Conservation (phyloP, 2,329 filamentous ascomycete species). For the Trichoderma atroviride region DNA sequence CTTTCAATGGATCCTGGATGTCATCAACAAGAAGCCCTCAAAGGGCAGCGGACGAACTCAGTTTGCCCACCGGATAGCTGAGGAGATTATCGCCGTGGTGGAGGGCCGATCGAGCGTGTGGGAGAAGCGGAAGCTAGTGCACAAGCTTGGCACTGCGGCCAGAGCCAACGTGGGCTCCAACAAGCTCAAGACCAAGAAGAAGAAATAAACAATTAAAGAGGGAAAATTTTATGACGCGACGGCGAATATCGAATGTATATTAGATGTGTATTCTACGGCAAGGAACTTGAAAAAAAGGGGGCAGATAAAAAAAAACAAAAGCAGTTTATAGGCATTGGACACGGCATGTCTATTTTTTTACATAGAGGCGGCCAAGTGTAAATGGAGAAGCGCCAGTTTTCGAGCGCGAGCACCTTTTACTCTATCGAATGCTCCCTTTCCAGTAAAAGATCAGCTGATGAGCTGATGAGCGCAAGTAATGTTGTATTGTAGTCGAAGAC, state of each 20-base stretch:
- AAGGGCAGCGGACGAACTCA: slow-evolving; percentile 70
- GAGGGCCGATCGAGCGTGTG: slow-evolving; percentile 84
- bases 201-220: slow-evolving; percentile 32
- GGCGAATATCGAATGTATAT: slow-evolving; percentile 23
- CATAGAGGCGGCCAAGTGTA: not conserved
- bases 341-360: not conserved
- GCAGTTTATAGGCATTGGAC: not conserved
- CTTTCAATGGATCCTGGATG: slow-evolving; percentile 85
- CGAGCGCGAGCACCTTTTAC: not conserved
- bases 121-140: slow-evolving; percentile 76
- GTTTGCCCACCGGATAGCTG: slow-evolving; percentile 77
- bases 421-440: not conserved
- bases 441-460: slow-evolving; percentile 9
- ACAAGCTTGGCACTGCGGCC: slow-evolving; percentile 78
- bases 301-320: not conserved
- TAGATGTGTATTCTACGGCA: slow-evolving; percentile 21
- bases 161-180: slow-evolving; percentile 69
- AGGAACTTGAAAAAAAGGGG: not conserved
- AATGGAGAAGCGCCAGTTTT: not conserved
- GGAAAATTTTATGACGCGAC: not conserved
- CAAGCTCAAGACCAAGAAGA: slow-evolving; percentile 44
- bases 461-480: not conserved
- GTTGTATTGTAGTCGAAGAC: not conserved
- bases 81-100: slow-evolving; percentile 84
- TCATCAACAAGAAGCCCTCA: slow-evolving; percentile 76